phyloP scores from a whole-genome alignment of 768 basidiomycete species.

The Boletus huronensis region DNA sequence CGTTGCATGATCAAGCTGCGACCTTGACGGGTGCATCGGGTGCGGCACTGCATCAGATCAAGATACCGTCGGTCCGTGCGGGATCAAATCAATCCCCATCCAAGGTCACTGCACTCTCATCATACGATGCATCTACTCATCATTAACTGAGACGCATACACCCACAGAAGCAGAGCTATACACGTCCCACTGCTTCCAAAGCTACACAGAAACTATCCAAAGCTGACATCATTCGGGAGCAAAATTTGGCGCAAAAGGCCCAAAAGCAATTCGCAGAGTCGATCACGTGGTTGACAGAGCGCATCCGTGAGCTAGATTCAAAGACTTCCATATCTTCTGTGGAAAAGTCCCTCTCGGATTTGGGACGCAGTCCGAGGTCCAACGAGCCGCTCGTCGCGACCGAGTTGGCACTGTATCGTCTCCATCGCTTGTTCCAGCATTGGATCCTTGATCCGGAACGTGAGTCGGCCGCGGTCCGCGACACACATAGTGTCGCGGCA shows the following conservation, averaged over 20 bases:
- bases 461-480: constrained; percentile 38
- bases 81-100: constrained; percentile 1
- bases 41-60: constrained; percentile 45
- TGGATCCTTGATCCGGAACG: constrained; percentile 50
- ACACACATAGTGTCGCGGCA: constrained; percentile 44
- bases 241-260: constrained; percentile 46
- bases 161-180: constrained; percentile 15
- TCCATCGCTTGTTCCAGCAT: constrained; percentile 47
- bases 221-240: constrained; percentile 40
- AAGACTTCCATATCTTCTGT: constrained; percentile 18
- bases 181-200: constrained; percentile 25
- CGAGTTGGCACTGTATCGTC: constrained; percentile 50
- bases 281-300: constrained; percentile 50
- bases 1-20: constrained; percentile 54
- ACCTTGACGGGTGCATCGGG: constrained; percentile 65
- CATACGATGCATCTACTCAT: background rate
- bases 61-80: constrained; percentile 44
- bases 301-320: constrained; percentile 37
- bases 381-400: constrained; percentile 42
- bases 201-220: constrained; percentile 29
- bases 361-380: constrained; percentile 46
- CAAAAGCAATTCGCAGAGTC: constrained; percentile 39
- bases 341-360: constrained; percentile 33
- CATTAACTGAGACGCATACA: background rate
- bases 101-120: constrained; percentile 10